These are phyloP conservation scores for Hanseniaspora thailandica DNA, from an alignment of 805 yeast species.

Conservation along the genomic window DNA sequence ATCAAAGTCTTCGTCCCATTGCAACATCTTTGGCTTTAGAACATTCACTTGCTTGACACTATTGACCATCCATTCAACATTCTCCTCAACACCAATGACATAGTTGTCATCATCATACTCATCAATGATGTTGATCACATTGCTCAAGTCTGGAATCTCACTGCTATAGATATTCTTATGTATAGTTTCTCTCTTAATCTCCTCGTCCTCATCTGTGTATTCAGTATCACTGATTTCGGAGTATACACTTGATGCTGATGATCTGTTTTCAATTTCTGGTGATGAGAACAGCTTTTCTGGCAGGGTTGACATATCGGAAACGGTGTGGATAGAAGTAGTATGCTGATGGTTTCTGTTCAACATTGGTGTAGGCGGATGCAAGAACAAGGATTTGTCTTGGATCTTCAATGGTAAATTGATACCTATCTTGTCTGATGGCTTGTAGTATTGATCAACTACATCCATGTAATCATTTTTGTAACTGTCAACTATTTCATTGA, in stretches of 20 bases:
- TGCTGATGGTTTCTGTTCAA: conserved; percentile 3
- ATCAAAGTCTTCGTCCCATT: conserved; percentile 3
- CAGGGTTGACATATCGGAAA: conserved; percentile 11
- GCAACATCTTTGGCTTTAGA: neutral
- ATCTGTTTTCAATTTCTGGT: conserved; percentile 11
- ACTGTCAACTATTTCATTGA: conserved; percentile 9
- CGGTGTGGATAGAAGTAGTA: neutral
- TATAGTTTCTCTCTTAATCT: neutral
- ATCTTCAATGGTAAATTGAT: neutral
- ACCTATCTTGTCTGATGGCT: neutral
- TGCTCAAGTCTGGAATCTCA: neutral
- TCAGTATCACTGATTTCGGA: conserved; percentile 1
- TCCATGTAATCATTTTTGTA: conserved; percentile 6
- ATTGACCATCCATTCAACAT: neutral
- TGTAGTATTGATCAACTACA: neutral
- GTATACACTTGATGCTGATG: conserved; percentile 11
- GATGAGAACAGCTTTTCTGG: conserved; percentile 13
- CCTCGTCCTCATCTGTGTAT: neutral
- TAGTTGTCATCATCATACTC: conserved; percentile 1
- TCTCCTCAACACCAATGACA: neutral
- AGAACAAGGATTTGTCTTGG: neutral
- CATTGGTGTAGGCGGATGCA: neutral
- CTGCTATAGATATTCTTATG: neutral
- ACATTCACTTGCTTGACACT: neutral
- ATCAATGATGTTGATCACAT: neutral